Percentiles rank a stretch among this genome's conserved stretches.
Evolutionary conservation across 148 eudicot genomes (phyloP).

Genomic region (Drosera capensis): DNA sequence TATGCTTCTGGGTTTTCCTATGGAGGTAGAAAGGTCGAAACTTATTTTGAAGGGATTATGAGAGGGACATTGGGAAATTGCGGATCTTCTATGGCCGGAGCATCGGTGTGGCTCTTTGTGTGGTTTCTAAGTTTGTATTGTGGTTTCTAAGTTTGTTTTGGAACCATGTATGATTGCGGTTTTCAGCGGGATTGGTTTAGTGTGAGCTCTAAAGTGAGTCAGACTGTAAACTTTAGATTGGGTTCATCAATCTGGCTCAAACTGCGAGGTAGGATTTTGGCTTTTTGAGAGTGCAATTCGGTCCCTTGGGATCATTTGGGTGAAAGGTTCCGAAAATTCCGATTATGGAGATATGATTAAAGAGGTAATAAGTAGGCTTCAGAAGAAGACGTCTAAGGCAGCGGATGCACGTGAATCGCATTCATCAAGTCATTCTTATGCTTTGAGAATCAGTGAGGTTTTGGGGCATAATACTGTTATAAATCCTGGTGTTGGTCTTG

Average conservation of each 20-base stretch:
- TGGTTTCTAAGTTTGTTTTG: too few relatives aligned
- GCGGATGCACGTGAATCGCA: constrained; percentile 45
- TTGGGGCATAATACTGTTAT: constrained; percentile 18
- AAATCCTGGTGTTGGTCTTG: constrained; percentile 26
- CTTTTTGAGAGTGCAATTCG: constrained; percentile 1
- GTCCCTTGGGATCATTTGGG: background rate
- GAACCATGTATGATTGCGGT: too few relatives aligned
- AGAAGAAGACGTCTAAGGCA: constrained; percentile 61
- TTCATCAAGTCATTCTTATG: constrained; percentile 30
- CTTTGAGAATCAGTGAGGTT: constrained; percentile 30
- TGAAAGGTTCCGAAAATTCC: constrained; percentile 1
- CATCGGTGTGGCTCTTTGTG: too few relatives aligned
- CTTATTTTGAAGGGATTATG: too few relatives aligned
- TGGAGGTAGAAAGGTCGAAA: too few relatives aligned
- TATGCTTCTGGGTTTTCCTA: too few relatives aligned
- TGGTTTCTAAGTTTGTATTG: too few relatives aligned
- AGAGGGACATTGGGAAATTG: too few relatives aligned
- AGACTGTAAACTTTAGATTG: background rate
- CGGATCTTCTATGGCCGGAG: too few relatives aligned
- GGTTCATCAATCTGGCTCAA: background rate
- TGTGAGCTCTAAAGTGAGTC: background rate
- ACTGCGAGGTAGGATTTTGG: constrained; percentile 1
- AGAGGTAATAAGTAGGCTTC: constrained; percentile 67
- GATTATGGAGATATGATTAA: constrained; percentile 42
- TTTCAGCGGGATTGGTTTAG: too few relatives aligned